Conservation (phyloP, 2,329 filamentous ascomycete species). For the Colletotrichum agaves region DNA sequence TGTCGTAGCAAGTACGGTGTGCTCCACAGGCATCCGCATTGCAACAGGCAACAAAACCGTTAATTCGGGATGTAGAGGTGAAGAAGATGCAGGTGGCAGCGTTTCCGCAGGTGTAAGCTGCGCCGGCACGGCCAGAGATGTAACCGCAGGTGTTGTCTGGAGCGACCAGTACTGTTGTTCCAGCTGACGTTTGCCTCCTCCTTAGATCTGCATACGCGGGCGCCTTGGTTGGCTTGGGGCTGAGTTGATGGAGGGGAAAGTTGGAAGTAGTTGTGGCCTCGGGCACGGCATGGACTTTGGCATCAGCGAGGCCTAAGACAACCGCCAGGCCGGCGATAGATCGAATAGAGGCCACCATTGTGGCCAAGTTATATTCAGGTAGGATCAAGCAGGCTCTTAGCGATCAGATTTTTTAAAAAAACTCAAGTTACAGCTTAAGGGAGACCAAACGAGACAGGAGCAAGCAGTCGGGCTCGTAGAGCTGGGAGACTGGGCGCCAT, state of each 20-base stretch:
- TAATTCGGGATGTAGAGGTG: slow-evolving; percentile 40
- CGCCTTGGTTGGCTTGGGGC: slow-evolving; percentile 54
- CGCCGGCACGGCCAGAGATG: slow-evolving; percentile 53
- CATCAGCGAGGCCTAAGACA: slow-evolving; percentile 49
- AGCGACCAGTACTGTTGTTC: slow-evolving; percentile 54
- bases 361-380: slow-evolving; percentile 14
- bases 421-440: not conserved
- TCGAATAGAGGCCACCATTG: slow-evolving; percentile 43
- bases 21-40: slow-evolving; percentile 48
- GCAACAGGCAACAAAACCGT: slow-evolving; percentile 58
- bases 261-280: slow-evolving; percentile 48
- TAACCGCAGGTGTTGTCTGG: slow-evolving; percentile 64
- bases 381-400: not conserved
- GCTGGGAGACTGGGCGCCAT: slow-evolving; percentile 13
- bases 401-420: not conserved
- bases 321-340: slow-evolving; percentile 39
- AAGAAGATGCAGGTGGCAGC: slow-evolving; percentile 53
- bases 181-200: slow-evolving; percentile 44
- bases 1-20: slow-evolving; percentile 53
- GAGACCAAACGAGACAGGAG: slow-evolving; percentile 11
- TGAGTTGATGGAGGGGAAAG: slow-evolving; percentile 49
- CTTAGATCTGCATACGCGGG: slow-evolving; percentile 49
- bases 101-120: slow-evolving; percentile 52
- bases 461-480: not conserved
- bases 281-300: slow-evolving; percentile 48